A percentile compares a stretch with the other conserved stretches of the same genome.
phyloP scores from a whole-genome alignment of 352 stramenopile species.

The Globisporangium ultimum region DNA sequence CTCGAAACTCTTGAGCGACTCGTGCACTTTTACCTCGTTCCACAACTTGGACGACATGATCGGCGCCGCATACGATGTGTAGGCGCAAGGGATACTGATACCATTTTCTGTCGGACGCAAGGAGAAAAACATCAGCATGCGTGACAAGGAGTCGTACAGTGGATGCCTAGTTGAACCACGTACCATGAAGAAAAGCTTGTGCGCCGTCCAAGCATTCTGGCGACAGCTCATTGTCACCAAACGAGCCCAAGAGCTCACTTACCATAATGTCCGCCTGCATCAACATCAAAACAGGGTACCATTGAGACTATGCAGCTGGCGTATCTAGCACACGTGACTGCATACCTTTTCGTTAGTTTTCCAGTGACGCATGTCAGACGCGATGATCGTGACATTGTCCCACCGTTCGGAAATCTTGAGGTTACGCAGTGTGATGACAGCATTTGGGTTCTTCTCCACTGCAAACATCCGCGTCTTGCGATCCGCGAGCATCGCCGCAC shows the following conservation, averaged over 20 bases:
- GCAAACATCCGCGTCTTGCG: slow-evolving; percentile 89
- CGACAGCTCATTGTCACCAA: slow-evolving; percentile 98
- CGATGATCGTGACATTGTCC: slow-evolving; percentile 84
- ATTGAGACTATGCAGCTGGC: no score
- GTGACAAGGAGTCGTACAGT: no score
- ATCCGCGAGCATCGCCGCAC: slow-evolving; percentile 60
- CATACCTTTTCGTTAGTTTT: slow-evolving; percentile 57
- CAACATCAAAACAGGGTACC: background rate
- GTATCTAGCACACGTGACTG: no score
- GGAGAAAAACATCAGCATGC: background rate
- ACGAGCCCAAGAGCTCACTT: slow-evolving; percentile 95
- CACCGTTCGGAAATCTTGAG: slow-evolving; percentile 83
- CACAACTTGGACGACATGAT: slow-evolving; percentile 95
- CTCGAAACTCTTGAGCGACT: slow-evolving; percentile 88
- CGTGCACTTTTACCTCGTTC: slow-evolving; percentile 85
- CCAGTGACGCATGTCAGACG: slow-evolving; percentile 86
- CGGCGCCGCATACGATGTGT: slow-evolving; percentile 94
- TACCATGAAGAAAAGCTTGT: slow-evolving; percentile 89
- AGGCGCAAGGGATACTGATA: slow-evolving; percentile 88
- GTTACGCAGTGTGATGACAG: slow-evolving; percentile 92
- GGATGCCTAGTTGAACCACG: background rate
- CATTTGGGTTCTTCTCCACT: slow-evolving; percentile 99
- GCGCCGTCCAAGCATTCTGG: slow-evolving; percentile 97
- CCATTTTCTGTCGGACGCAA: slow-evolving; percentile 45
- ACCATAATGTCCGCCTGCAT: slow-evolving; percentile 92